Evolutionary conservation across 2,329 filamentous ascomycete genomes (phyloP), one percentile per base, ranked within the genome.

Genomic region (Scedosporium aurantiacum): DNA sequence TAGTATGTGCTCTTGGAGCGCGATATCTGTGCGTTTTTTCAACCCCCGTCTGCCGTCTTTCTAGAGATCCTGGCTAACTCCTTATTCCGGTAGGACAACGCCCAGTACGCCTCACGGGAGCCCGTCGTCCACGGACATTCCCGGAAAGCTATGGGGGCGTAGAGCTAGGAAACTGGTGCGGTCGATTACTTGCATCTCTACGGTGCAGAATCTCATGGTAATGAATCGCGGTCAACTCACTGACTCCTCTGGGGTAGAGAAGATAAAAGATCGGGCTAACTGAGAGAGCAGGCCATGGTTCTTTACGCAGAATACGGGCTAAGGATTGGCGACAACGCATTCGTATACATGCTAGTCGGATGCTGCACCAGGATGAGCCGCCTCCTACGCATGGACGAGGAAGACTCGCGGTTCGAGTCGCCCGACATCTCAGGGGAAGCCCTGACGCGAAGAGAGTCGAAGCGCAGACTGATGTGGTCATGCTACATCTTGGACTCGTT

Each of bases 401-500:
- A 76, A 54, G 69, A 70, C 60, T 72, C 71, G 3, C 61, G 65
- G 47, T 55, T 45, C 2, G 60, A 52, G 23, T 54, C 60, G 5
- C 23, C 41, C 4, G 68, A 69, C 45, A 66, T 67, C 2, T 65
- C 64, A 1, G 66, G 69, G 1, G 72, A 54, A 23, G 50, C 50
- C 6, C 12, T 74, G 0, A 72, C 74, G 4, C 69, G 73, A 52
- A 69, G 73, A 21, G 74, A 76, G 63, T 73, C 72, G 23, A 72
- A 73, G 1, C 66, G 74, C 12, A 70, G 74, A 12, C 70, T 76
- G 7, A 76, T 76, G 74, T 76, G 74, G 74, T 73, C 74, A 5
- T 75, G 73, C 63, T 75, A 75, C 57, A 72, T 75, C 14, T 68
- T 76, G 18, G 74, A 75, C 62, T 73, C 73, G 2, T 75, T 73